A percentile compares a stretch with the other conserved stretches of the same genome.
Conservation (phyloP, 2,329 filamentous ascomycete species). For the Trichoderma sp. region DNA sequence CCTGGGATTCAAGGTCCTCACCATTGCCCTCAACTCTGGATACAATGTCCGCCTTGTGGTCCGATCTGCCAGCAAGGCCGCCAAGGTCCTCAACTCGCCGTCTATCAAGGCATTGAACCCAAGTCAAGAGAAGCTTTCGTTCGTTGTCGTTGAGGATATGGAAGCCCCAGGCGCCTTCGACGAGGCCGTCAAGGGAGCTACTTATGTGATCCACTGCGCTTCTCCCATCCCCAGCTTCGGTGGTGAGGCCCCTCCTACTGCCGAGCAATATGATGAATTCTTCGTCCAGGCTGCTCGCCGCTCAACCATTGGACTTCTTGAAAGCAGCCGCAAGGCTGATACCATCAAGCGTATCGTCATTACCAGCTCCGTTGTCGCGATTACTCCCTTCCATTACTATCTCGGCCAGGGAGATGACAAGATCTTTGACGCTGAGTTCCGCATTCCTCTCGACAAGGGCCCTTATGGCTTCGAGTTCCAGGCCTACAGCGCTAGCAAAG, state of each 20-base stretch:
- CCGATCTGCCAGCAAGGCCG: not conserved
- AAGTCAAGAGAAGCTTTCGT: not conserved
- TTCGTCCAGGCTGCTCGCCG: not conserved
- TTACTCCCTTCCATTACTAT: not conserved
- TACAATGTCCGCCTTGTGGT: not conserved
- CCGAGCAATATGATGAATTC: not conserved
- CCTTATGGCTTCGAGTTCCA: not conserved
- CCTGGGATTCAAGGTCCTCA: not conserved
- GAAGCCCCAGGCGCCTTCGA: not conserved
- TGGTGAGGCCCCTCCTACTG: not conserved
- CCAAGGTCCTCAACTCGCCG: not conserved
- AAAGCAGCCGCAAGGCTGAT: not conserved
- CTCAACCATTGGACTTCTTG: not conserved
- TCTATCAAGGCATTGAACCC: not conserved
- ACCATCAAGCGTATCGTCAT: not conserved
- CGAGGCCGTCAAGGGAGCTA: constrained; percentile 7
- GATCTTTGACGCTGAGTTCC: not conserved
- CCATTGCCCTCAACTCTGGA: not conserved
- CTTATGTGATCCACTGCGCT: constrained; percentile 1
- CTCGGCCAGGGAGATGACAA: not conserved
- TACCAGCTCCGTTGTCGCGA: not conserved
- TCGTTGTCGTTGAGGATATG: not conserved
- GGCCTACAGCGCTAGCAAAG: not conserved
- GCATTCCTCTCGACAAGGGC: not conserved
- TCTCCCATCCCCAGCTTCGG: not conserved